Conservation (phyloP, 2,329 filamentous ascomycete genomes). For the Pseudocercospora eumusae region DNA sequence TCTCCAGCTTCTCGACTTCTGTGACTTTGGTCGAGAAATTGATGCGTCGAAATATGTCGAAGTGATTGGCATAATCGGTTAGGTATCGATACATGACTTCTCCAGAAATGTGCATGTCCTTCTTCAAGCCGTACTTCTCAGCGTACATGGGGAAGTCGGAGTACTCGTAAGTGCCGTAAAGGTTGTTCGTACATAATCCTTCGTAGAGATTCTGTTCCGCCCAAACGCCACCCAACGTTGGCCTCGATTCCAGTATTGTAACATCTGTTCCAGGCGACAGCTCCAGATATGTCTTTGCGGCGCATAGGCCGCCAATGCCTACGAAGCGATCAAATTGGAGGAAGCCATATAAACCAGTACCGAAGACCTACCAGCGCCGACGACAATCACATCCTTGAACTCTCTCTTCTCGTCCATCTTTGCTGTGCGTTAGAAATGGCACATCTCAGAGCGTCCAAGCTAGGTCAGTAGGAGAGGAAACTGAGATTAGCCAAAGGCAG, state of each 20-base stretch:
- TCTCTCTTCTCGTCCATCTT: slow-evolving; percentile 1
- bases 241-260: slow-evolving; percentile 16
- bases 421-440: neutral
- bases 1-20: slow-evolving; percentile 44
- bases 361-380: slow-evolving; percentile 11
- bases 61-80: slow-evolving; percentile 55
- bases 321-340: neutral
- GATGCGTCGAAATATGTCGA: slow-evolving; percentile 51
- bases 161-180: slow-evolving; percentile 70
- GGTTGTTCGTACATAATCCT: slow-evolving; percentile 71
- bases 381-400: slow-evolving; percentile 16
- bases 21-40: slow-evolving; percentile 54
- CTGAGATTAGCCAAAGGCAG: too few species aligned
- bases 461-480: neutral
- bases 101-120: slow-evolving; percentile 61
- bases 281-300: slow-evolving; percentile 20
- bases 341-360: neutral
- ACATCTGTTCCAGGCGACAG: slow-evolving; percentile 12
- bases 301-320: slow-evolving; percentile 20
- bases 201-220: slow-evolving; percentile 66
- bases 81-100: slow-evolving; percentile 60
- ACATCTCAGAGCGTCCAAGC: neutral
- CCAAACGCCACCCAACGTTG: slow-evolving; percentile 66
- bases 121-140: slow-evolving; percentile 46
- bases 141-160: slow-evolving; percentile 67